Evolutionary conservation across 164 flowering plant genomes (phyloP).

Genomic region (Brasenia schreberi): DNA sequence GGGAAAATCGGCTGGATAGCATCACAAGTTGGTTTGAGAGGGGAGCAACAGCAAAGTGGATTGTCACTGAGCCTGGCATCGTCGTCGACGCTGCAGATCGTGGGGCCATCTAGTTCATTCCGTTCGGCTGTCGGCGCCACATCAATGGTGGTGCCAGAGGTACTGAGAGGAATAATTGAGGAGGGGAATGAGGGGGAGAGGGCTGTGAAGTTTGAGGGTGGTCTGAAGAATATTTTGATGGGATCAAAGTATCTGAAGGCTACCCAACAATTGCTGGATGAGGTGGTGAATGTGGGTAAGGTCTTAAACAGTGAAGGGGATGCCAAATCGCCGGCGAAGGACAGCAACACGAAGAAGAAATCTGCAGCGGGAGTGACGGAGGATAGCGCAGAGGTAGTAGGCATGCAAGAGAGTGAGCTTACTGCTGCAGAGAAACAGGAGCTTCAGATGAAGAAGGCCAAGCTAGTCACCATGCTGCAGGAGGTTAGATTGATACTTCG

Average conservation of each 20-base stretch:
- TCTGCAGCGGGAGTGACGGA: constrained; percentile 16
- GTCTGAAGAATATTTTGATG: constrained; percentile 47
- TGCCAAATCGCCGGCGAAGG: constrained; percentile 23
- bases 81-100: constrained; percentile 4
- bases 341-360: constrained; percentile 8
- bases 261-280: constrained; percentile 79
- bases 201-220: constrained; percentile 28
- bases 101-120: neutral
- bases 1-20: constrained; percentile 6
- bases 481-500: constrained; percentile 32
- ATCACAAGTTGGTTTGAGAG: constrained; percentile 17
- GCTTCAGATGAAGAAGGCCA: constrained; percentile 96
- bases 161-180: constrained; percentile 26
- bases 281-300: constrained; percentile 68
- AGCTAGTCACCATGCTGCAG: constrained; percentile 86
- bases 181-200: constrained; percentile 50
- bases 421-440: constrained; percentile 79
- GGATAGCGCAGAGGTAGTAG: constrained; percentile 19
- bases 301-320: constrained; percentile 23
- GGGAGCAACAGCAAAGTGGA: constrained; percentile 24
- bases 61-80: constrained; percentile 83
- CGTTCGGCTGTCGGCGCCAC: constrained; percentile 11
- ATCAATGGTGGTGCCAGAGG: constrained; percentile 16
- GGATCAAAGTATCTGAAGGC: constrained; percentile 89
- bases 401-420: constrained; percentile 40